Percentiles rank a stretch among this genome's conserved stretches.
phyloP scores from a whole-genome alignment of 306 rosid species.

The Inga leiocalycina region DNA sequence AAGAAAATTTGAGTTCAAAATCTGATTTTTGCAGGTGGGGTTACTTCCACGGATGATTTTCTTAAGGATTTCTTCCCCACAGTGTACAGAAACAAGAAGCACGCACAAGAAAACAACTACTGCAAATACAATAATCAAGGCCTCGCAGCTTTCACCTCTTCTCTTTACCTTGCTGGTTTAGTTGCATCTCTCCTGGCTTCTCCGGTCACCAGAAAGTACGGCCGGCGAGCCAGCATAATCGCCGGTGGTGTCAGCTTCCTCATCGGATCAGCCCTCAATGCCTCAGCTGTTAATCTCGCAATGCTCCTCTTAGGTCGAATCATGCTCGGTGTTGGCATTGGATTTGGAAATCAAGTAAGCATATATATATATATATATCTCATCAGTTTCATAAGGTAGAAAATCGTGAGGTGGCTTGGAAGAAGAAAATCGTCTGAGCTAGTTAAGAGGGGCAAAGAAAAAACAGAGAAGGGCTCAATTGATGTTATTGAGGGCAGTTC shows the following conservation, averaged over 20 bases:
- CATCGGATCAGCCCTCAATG: constrained; percentile 70
- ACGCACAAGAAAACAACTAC: constrained; percentile 82
- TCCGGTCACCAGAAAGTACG: constrained; percentile 71
- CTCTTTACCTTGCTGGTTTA: constrained; percentile 87
- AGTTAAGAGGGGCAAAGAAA: no score
- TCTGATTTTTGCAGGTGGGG: constrained; percentile 65
- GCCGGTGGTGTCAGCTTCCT: constrained; percentile 68
- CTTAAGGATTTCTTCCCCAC: constrained; percentile 70
- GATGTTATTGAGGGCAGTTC: no score
- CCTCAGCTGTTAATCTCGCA: constrained; percentile 59
- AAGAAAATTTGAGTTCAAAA: background rate
- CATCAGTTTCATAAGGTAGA: no score
- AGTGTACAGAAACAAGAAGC: constrained; percentile 60
- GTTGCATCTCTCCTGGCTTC: constrained; percentile 78
- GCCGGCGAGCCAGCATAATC: constrained; percentile 69
- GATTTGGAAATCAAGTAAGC: constrained; percentile 90
- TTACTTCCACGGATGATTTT: constrained; percentile 91
- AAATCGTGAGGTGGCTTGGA: no score
- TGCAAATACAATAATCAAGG: constrained; percentile 89
- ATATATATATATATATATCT: no score
- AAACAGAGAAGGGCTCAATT: no score
- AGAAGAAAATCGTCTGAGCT: no score
- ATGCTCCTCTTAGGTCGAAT: constrained; percentile 86
- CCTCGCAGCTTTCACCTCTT: constrained; percentile 89
- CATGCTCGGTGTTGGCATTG: constrained; percentile 95